These are phyloP conservation scores for Athelia psychrophila DNA, from an alignment of 1,284 basidiomycete species.

Conservation along the genomic window DNA sequence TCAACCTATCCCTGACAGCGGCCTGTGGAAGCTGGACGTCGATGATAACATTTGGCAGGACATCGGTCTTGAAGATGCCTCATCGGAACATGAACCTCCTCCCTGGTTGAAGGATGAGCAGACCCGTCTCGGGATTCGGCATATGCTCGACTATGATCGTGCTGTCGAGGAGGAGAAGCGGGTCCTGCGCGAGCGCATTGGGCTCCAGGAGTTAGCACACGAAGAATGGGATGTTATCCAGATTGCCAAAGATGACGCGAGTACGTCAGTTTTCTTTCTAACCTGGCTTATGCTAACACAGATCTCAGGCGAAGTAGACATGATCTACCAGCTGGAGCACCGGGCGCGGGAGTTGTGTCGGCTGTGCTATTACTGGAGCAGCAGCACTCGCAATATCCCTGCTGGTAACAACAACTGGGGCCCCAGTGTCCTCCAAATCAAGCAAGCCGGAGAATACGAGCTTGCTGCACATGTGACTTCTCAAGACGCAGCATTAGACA, in stretches of 20 bases:
- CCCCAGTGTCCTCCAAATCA: too few relatives aligned
- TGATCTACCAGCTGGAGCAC: background rate
- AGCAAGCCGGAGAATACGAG: too few relatives aligned
- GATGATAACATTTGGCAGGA: constrained; percentile 13
- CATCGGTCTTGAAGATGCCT: constrained; percentile 6
- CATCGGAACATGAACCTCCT: background rate
- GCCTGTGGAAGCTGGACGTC: constrained; percentile 8
- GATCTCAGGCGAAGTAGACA: background rate
- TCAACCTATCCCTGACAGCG: background rate
- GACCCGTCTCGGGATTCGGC: background rate
- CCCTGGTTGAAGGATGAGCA: background rate
- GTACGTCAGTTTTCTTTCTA: background rate
- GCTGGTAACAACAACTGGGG: too few relatives aligned
- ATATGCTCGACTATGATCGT: constrained; percentile 2
- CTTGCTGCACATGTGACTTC: too few relatives aligned
- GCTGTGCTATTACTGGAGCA: background rate
- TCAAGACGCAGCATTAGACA: too few relatives aligned
- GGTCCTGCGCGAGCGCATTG: constrained; percentile 3
- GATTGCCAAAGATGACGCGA: background rate
- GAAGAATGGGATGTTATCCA: constrained; percentile 4
- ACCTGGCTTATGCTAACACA: background rate
- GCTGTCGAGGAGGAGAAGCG: constrained; percentile 7
- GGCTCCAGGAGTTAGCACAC: constrained; percentile 6
- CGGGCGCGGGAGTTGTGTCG: background rate
- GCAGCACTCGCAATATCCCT: too few relatives aligned